These are phyloP conservation scores for Xenoacremonium recifei DNA, from an alignment of 2,329 filamentous ascomycete genomes.

Conservation along the genomic window DNA sequence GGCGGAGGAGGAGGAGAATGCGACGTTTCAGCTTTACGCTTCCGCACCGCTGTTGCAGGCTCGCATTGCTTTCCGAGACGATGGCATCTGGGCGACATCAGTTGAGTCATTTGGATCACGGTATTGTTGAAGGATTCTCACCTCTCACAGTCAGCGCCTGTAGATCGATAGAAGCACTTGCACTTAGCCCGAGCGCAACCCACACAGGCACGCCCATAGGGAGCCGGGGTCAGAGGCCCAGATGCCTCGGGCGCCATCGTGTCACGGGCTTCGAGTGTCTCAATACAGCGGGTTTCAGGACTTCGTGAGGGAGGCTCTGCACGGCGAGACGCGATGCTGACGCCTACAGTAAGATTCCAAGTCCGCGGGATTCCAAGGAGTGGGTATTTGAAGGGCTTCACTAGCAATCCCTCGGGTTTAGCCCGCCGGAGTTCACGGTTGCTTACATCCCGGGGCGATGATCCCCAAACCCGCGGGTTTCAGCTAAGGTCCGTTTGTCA, in stretches of 20 bases:
- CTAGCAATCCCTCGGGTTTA: too few species aligned
- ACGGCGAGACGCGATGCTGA: too few species aligned
- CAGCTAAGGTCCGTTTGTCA: not conserved
- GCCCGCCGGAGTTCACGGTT: too few species aligned
- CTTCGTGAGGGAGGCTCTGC: too few species aligned
- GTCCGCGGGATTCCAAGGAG: too few species aligned
- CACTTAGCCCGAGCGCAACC: conserved; percentile 44
- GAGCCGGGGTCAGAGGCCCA: conserved; percentile 23
- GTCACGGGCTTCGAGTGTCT: not conserved
- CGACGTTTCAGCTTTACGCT: conserved; percentile 12
- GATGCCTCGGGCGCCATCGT: conserved; percentile 2
- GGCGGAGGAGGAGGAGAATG: not conserved
- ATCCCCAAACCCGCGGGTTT: not conserved
- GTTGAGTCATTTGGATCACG: not conserved
- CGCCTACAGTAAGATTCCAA: too few species aligned
- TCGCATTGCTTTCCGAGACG: conserved; percentile 40
- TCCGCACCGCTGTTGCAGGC: conserved; percentile 33
- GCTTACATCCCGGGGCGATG: too few species aligned
- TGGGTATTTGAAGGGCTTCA: too few species aligned
- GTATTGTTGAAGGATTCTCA: too few species aligned
- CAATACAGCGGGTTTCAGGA: too few species aligned
- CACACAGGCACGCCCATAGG: conserved; percentile 40
- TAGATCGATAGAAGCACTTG: conserved; percentile 38
- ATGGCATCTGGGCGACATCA: conserved; percentile 27
- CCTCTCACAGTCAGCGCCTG: conserved; percentile 34